Evolutionary conservation across 1,284 basidiomycete genomes (phyloP).

Genomic region (Peniophora sp.): DNA sequence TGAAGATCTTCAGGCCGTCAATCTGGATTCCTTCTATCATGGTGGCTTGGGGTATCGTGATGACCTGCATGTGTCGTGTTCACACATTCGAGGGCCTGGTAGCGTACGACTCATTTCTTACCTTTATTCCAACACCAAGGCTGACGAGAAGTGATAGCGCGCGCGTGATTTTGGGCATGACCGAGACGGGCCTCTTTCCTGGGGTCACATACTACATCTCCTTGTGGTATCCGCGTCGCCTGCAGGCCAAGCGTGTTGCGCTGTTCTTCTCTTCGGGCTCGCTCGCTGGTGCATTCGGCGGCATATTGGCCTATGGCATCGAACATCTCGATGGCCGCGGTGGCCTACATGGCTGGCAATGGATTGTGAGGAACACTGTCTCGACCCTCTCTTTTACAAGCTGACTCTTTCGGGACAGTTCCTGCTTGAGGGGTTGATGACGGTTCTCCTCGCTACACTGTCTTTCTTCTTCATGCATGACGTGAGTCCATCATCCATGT

Average conservation of each 20-base stretch:
- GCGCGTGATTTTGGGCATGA: conserved; percentile 40
- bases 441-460: conserved; percentile 26
- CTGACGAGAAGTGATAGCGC: conserved; percentile 23
- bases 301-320: conserved; percentile 25
- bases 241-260: conserved; percentile 41
- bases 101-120: conserved; percentile 11
- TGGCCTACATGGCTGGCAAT: conserved; percentile 34
- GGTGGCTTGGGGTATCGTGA: conserved; percentile 24
- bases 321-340: conserved; percentile 28
- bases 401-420: conserved; percentile 15
- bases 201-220: conserved; percentile 48
- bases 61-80: conserved; percentile 30
- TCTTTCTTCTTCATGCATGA: conserved; percentile 39
- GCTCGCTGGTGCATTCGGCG: conserved; percentile 38
- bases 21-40: conserved; percentile 16
- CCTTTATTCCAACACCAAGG: neutral
- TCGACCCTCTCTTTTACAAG: neutral
- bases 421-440: conserved; percentile 24
- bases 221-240: conserved; percentile 43
- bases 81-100: conserved; percentile 25
- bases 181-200: conserved; percentile 48
- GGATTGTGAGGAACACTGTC: conserved; percentile 35
- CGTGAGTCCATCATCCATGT: conserved; percentile 15
- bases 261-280: conserved; percentile 56
- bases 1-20: conserved; percentile 12